Evolutionary conservation across 257 asterid species (phyloP).

Genomic region (Mentha longifolia): DNA sequence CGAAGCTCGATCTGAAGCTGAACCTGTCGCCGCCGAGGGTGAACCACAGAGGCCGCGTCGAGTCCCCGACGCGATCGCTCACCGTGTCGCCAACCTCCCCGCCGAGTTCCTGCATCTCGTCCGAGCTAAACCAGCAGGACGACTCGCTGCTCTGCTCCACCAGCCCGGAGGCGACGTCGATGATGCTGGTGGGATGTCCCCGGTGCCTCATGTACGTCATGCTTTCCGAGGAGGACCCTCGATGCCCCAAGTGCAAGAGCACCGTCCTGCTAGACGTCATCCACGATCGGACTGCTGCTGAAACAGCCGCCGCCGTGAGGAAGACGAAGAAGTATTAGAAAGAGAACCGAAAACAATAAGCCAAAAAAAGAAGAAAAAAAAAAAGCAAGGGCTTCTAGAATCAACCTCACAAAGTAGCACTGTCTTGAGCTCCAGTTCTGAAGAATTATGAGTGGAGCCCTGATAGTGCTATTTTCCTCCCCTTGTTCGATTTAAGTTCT

Average conservation of each 20-base stretch:
- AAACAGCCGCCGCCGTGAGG: conserved; percentile 15
- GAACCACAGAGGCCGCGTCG: conserved; percentile 33
- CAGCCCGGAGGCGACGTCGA: conserved; percentile 64
- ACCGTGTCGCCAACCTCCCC: conserved; percentile 51
- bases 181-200: conserved; percentile 79
- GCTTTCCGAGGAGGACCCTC: conserved; percentile 80
- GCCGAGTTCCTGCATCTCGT: conserved; percentile 65
- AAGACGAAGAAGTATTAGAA: conserved; percentile 41
- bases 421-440: conserved; percentile 64
- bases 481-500: neutral
- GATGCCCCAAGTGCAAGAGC: conserved; percentile 92
- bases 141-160: conserved; percentile 48
- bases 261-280: conserved; percentile 71
- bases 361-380: neutral
- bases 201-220: conserved; percentile 90
- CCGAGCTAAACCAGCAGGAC: conserved; percentile 64
- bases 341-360: conserved; percentile 11
- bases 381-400: conserved; percentile 13
- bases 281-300: conserved; percentile 32
- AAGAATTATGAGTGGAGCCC: conserved; percentile 54
- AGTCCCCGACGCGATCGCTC: conserved; percentile 52
- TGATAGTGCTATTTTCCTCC: conserved; percentile 54
- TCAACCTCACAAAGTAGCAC: conserved; percentile 42
- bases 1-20: conserved; percentile 55
- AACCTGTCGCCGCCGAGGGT: conserved; percentile 61